Percentiles rank a stretch among this genome's conserved stretches.
Evolutionary conservation across 2,329 filamentous ascomycete species (phyloP).

Genomic region (Lachnellula cervina): DNA sequence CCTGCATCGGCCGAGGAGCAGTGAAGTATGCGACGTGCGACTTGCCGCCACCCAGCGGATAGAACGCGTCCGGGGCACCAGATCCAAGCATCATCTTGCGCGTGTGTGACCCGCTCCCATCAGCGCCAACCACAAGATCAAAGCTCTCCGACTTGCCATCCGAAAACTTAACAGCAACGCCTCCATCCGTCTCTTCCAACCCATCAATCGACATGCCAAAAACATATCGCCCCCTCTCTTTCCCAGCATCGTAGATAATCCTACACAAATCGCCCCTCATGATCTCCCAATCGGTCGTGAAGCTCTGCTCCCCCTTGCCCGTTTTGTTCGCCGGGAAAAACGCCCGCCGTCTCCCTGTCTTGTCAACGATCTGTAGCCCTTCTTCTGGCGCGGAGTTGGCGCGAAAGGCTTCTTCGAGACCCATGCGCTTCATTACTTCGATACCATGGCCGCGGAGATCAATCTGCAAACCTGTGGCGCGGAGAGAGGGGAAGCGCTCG

Average conservation of each 20-base stretch:
- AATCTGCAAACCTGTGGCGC: constrained; percentile 46
- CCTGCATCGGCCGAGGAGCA: constrained; percentile 27
- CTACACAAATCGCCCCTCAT: constrained; percentile 39
- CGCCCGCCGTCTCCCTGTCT: constrained; percentile 34
- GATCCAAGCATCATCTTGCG: constrained; percentile 37
- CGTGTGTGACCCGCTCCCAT: constrained; percentile 47
- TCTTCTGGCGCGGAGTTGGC: constrained; percentile 41
- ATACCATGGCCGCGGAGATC: constrained; percentile 50
- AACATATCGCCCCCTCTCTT: constrained; percentile 26
- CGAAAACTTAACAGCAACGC: constrained; percentile 30
- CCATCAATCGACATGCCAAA: constrained; percentile 29
- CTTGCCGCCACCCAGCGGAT: constrained; percentile 13
- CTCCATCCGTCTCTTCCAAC: constrained; percentile 21
- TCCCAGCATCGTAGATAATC: constrained; percentile 36
- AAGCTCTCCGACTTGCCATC: constrained; percentile 23
- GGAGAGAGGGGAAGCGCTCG: constrained; percentile 38
- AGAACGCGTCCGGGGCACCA: constrained; percentile 16
- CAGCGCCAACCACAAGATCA: constrained; percentile 51
- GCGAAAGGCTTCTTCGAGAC: constrained; percentile 41
- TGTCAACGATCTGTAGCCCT: constrained; percentile 42
- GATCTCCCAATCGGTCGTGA: constrained; percentile 44
- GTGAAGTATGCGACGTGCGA: constrained; percentile 36
- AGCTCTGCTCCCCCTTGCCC: constrained; percentile 24
- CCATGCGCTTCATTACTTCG: constrained; percentile 47
- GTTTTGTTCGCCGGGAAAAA: constrained; percentile 35